Percentiles rank a stretch among this genome's conserved stretches.
phyloP scores from a whole-genome alignment of 2,329 filamentous ascomycete genomes.

The Gaeumannomyces sp. region DNA sequence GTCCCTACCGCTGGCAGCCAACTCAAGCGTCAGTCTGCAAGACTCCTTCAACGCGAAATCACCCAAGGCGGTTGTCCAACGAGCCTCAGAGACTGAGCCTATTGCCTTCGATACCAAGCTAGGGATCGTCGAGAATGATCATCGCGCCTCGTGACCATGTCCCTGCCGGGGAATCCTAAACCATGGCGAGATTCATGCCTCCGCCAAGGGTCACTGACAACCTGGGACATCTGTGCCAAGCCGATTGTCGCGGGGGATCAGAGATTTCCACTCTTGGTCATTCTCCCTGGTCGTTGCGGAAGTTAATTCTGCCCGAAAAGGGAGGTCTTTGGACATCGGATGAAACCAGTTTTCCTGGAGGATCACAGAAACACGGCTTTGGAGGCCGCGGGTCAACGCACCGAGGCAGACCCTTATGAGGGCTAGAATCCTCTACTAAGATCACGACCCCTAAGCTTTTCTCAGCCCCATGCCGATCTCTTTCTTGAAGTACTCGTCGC shows the following conservation, averaged over 20 bases:
- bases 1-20: too few species aligned
- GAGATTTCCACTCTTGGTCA: neutral
- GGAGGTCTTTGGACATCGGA: neutral
- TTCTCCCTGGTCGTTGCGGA: neutral
- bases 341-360: neutral
- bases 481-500: conserved; percentile 15
- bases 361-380: neutral
- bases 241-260: neutral
- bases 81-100: too few species aligned
- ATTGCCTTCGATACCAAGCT: neutral
- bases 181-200: neutral
- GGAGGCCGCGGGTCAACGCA: neutral
- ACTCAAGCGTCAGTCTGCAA: too few species aligned
- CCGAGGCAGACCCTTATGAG: too few species aligned
- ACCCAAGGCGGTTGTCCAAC: too few species aligned
- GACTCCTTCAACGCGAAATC: too few species aligned
- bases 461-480: conserved; percentile 1
- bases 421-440: neutral
- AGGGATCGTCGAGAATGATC: neutral
- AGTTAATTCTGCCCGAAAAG: neutral
- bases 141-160: neutral
- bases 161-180: too few species aligned
- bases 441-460: neutral
- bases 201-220: neutral
- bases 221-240: neutral